phyloP scores from a whole-genome alignment of 2,329 filamentous ascomycete species.

The Torrubiella hemipterigena region DNA sequence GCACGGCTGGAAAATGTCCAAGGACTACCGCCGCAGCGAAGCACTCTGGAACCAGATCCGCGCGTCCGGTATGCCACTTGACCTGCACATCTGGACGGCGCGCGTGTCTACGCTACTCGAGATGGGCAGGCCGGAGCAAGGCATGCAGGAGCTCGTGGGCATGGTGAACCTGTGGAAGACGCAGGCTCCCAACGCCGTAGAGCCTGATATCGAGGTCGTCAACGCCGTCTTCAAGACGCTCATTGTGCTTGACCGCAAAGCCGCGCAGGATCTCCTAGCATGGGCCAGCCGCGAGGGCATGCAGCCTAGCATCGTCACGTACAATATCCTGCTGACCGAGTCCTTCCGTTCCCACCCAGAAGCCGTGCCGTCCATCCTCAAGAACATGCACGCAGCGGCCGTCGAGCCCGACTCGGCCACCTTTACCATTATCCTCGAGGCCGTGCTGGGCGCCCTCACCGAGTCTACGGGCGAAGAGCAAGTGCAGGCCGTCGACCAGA shows the following conservation, averaged over 20 bases:
- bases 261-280: slow-evolving; percentile 40
- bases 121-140: slow-evolving; percentile 37
- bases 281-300: slow-evolving; percentile 48
- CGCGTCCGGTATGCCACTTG: slow-evolving; percentile 44
- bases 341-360: slow-evolving; percentile 36
- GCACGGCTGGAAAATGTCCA: slow-evolving; percentile 51
- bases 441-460: slow-evolving; percentile 31
- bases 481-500: slow-evolving; percentile 33
- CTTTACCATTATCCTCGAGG: slow-evolving; percentile 60
- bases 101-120: slow-evolving; percentile 55
- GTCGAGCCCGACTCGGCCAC: slow-evolving; percentile 55
- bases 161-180: slow-evolving; percentile 49
- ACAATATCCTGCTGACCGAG: slow-evolving; percentile 57
- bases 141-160: slow-evolving; percentile 52
- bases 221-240: slow-evolving; percentile 61
- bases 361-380: slow-evolving; percentile 40
- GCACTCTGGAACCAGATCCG: slow-evolving; percentile 56
- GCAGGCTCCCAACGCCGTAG: slow-evolving; percentile 28
- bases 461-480: slow-evolving; percentile 34
- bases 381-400: slow-evolving; percentile 43
- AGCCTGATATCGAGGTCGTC: slow-evolving; percentile 52
- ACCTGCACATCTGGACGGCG: slow-evolving; percentile 56
- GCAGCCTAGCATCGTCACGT: slow-evolving; percentile 45
- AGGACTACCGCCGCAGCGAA: slow-evolving; percentile 47
- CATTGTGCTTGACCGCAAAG: slow-evolving; percentile 33